Percentiles rank a stretch among this genome's conserved stretches.
Evolutionary conservation across 345 rosid genomes (phyloP).

Genomic region (Clarkia xantiana): DNA sequence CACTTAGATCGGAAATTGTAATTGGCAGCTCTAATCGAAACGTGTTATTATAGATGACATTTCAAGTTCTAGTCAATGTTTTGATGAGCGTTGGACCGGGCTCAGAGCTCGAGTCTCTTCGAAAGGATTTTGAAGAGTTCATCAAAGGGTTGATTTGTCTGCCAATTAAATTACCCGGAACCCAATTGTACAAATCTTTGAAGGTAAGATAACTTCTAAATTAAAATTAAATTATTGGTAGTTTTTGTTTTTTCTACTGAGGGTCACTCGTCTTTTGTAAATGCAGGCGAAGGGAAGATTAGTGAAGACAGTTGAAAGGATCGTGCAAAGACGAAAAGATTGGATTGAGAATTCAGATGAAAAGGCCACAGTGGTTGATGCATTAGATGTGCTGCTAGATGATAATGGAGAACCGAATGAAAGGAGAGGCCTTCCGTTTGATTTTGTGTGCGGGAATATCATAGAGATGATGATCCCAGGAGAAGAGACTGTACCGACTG

Average conservation of each 20-base stretch:
- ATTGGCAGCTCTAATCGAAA: not conserved
- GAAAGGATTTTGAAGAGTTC: conserved; percentile 65
- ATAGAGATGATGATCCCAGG: conserved; percentile 98
- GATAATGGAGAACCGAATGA: conserved; percentile 30
- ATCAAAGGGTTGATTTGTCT: conserved; percentile 86
- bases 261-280: not conserved
- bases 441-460: conserved; percentile 57
- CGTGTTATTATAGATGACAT: conserved; percentile 44
- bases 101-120: conserved; percentile 48
- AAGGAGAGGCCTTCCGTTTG: conserved; percentile 46
- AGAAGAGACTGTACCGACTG: conserved; percentile 79
- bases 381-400: conserved; percentile 50
- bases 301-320: conserved; percentile 43
- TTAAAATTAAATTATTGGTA: not conserved
- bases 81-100: conserved; percentile 59
- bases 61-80: conserved; percentile 54
- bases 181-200: conserved; percentile 64
- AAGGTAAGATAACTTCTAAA: conserved; percentile 29
- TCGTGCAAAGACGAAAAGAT: conserved; percentile 46
- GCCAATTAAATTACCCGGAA: conserved; percentile 83
- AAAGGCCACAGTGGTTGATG: conserved; percentile 27
- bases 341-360: conserved; percentile 16
- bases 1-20: not conserved
- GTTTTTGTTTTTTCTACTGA: not conserved
- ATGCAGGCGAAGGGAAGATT: conserved; percentile 71